Percentiles rank a stretch among this genome's conserved stretches.
phyloP scores from a whole-genome alignment of 2,329 filamentous ascomycete species.

The Geoglossum cookeanum region DNA sequence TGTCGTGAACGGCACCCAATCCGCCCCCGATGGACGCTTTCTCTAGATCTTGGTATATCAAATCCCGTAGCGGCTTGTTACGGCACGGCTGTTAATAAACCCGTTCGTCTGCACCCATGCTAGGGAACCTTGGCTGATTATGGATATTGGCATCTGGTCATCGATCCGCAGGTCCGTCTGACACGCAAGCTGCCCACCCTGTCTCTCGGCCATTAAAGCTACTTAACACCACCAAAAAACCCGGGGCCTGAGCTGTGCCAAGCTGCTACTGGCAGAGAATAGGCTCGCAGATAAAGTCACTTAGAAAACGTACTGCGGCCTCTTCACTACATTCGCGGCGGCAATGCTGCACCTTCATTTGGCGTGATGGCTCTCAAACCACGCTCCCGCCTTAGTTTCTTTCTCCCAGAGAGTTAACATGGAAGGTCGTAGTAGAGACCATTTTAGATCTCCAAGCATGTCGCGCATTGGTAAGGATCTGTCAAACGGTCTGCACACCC shows the following conservation, averaged over 20 bases:
- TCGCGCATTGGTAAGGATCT: constrained; percentile 19
- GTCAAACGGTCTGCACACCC: constrained; percentile 13
- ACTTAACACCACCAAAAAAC: background rate
- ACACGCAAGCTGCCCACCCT: background rate
- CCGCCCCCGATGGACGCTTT: background rate
- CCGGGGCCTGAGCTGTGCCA: background rate
- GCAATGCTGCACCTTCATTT: background rate
- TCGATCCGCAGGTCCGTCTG: background rate
- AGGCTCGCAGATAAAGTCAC: background rate
- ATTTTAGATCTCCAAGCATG: constrained; percentile 7
- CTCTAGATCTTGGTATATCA: background rate
- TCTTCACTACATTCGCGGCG: background rate
- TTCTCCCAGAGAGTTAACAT: constrained; percentile 6
- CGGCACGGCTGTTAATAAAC: background rate
- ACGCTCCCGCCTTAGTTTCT: constrained; percentile 11
- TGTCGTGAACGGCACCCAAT: background rate
- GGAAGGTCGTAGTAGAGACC: background rate
- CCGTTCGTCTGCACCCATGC: background rate
- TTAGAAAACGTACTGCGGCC: background rate
- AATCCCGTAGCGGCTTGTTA: background rate
- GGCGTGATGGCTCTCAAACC: background rate
- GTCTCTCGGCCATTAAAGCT: background rate
- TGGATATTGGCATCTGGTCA: background rate
- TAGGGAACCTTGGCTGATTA: background rate
- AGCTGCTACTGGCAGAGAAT: background rate